Conservation (phyloP, 2,329 filamentous ascomycete genomes). For the Lecanoromycetidae sp. region DNA sequence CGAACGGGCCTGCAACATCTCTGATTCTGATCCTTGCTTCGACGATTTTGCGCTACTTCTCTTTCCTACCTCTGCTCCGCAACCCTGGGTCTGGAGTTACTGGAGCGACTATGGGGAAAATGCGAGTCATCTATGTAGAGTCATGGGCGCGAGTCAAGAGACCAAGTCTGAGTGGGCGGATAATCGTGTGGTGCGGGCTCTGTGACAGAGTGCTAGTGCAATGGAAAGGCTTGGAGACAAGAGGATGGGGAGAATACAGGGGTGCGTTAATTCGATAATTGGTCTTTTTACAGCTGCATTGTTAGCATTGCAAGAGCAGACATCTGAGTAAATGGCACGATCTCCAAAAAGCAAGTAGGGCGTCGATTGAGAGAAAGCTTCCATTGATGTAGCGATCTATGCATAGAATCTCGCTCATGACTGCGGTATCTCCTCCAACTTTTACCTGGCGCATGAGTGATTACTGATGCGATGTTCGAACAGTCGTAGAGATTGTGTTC, state of each 20-base stretch:
- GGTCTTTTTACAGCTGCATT: no score
- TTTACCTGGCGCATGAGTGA: no score
- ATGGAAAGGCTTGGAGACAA: constrained; percentile 49
- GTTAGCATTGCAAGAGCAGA: background rate
- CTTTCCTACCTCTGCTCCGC: constrained; percentile 12
- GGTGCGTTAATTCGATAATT: constrained; percentile 26
- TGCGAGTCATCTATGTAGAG: constrained; percentile 77
- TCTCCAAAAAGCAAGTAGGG: background rate
- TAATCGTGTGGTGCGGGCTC: constrained; percentile 52
- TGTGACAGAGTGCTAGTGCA: constrained; percentile 76
- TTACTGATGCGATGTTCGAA: no score
- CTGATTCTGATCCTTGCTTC: constrained; percentile 58
- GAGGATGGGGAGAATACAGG: constrained; percentile 29
- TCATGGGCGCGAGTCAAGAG: constrained; percentile 78
- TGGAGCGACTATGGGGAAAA: no score
- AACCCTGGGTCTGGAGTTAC: constrained; percentile 8
- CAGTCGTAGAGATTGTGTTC: no score
- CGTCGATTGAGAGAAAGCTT: no score
- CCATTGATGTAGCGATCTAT: no score
- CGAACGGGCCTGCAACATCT: constrained; percentile 79
- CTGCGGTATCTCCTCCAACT: no score
- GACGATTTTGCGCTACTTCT: constrained; percentile 43
- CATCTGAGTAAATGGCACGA: background rate
- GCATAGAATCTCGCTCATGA: no score
- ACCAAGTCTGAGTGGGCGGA: constrained; percentile 70